Evolutionary conservation across 768 basidiomycete genomes (phyloP), one percentile per base, ranked within the genome.

Genomic region (Hirschioporus abietinus): DNA sequence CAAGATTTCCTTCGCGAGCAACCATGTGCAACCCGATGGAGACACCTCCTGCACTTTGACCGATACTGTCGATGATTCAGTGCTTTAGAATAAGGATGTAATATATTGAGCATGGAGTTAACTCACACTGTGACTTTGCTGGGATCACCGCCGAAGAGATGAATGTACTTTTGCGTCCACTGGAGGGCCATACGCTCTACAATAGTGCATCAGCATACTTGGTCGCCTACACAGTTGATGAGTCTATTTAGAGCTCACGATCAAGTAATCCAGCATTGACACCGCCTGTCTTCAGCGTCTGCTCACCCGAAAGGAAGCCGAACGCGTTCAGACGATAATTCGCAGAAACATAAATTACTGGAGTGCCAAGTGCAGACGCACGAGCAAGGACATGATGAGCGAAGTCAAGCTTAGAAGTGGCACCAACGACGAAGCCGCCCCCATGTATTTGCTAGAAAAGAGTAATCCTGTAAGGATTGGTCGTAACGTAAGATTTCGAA

Each of bases 91-190:
- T 2, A 30, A 30, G 30, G 30, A 30, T 8, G 30, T 2, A 30
- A 30, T 8, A 30, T 3, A 30, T 8, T 30, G 30, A 30, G 30
- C 30, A 30, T 30, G 30, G 30, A 3, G 30, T 30, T 23, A 27
- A 66, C 66, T 67, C 72, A 86, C 83, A 86, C 81, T 0, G 86
- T 86, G 1, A 87, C 87, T 72, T 85, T 87, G 1, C 71, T 73
- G 0, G 85, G 83, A 73, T 91, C 88, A 12, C 90, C 90, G 0
- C 89, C 88, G 68, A 90, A 91, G 7, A 78, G 76, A 35, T 73
- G 68, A 68, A 90, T 88, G 71, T 91, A 86, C 71, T 86, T 84
- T 68, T 88, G 84, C 0, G 91, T 78, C 89, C 89, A 91, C 65
- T 83, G 74, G 7, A 91, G 71, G 1, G 86, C 88, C 42, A 83